Evolutionary conservation across 2,329 filamentous ascomycete genomes (phyloP), one percentile per base, ranked within the genome.

Genomic region (Nannizziopsis arthrosporioides): DNA sequence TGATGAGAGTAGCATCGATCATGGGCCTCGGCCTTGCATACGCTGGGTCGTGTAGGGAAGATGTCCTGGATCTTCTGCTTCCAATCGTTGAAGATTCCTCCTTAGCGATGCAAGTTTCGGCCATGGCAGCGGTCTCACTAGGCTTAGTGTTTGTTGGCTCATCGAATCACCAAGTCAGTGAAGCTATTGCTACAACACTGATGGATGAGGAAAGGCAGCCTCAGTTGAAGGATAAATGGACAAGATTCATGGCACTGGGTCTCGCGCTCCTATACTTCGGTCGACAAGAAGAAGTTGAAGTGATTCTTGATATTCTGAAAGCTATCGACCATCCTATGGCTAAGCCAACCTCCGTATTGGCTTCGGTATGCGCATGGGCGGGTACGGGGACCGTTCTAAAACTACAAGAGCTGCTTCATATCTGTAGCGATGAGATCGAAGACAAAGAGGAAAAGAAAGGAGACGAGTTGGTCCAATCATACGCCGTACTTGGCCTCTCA

Each of bases 191-290:
- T 47, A 86, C 85, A 48, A 94, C 90, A 0, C 74, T 98, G 57
- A 79, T 98, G 67, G 92, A 98, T 56, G 90, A 96, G 50, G 90
- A 96, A 51, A 81, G 89, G 49, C 84, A 84, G 68, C 82, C 78
- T 60, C 89, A 94, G 65, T 73, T 98, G 52, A 95, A 93, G 57
- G 87, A 96, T 69, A 98, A 96, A 70, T 98, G 92, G 92, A 92
- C 89, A 30, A 82, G 92, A 14, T 98, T 98, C 71, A 84, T 98
- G 72, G 89, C 86, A 15, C 81, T 98, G 37, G 92, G 92, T 55
- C 76, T 98, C 53, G 92, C 90, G 1, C 76, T 98, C 19, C 75
- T 98, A 22, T 98, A 88, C 76, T 96, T 98, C 59, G 92, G 92
- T 35, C 83, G 87, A 55, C 92, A 98, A 68, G 92, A 98, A 66